Percentiles rank a stretch among this genome's conserved stretches.
These are phyloP conservation scores for Waltergamsia citrina DNA, from an alignment of 2,329 filamentous ascomycete species.

Conservation along the genomic window DNA sequence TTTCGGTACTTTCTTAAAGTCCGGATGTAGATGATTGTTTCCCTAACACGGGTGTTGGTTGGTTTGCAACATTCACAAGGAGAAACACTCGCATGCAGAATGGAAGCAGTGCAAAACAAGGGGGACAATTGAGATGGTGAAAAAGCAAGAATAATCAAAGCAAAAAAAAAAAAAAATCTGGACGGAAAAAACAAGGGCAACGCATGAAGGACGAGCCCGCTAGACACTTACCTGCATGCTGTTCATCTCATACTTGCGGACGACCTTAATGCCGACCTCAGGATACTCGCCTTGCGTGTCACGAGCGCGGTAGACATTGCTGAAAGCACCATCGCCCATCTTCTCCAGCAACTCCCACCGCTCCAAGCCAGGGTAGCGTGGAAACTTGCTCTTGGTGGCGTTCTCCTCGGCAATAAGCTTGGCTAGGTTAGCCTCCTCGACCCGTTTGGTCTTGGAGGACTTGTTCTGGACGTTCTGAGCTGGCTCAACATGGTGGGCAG, in stretches of 20 bases:
- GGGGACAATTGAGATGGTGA: constrained; percentile 13
- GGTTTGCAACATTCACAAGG: too few relatives aligned
- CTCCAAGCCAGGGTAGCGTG: constrained; percentile 39
- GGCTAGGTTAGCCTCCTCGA: constrained; percentile 63
- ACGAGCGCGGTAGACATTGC: constrained; percentile 88
- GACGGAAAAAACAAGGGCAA: too few relatives aligned
- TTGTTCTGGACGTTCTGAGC: constrained; percentile 40
- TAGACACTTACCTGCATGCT: constrained; percentile 79
- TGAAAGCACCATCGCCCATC: constrained; percentile 99
- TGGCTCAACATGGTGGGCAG: constrained; percentile 52
- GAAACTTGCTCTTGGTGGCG: constrained; percentile 75
- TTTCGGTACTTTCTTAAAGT: constrained; percentile 91
- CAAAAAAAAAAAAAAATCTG: too few relatives aligned
- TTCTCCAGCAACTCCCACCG: constrained; percentile 83
- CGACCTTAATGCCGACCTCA: constrained; percentile 95
- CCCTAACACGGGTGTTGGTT: constrained; percentile 58
- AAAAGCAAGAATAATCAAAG: constrained; percentile 7
- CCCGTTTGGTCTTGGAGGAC: constrained; percentile 19
- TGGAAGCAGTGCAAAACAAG: constrained; percentile 5
- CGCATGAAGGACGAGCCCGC: constrained; percentile 3
- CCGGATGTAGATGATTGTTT: constrained; percentile 87
- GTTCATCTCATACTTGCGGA: constrained; percentile 99
- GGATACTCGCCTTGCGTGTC: constrained; percentile 62
- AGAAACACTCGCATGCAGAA: constrained; percentile 5
- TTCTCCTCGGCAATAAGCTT: constrained; percentile 89